Evolutionary conservation across 2,329 filamentous ascomycete species (phyloP).

Genomic region (Byssoonygena ceratinophila): DNA sequence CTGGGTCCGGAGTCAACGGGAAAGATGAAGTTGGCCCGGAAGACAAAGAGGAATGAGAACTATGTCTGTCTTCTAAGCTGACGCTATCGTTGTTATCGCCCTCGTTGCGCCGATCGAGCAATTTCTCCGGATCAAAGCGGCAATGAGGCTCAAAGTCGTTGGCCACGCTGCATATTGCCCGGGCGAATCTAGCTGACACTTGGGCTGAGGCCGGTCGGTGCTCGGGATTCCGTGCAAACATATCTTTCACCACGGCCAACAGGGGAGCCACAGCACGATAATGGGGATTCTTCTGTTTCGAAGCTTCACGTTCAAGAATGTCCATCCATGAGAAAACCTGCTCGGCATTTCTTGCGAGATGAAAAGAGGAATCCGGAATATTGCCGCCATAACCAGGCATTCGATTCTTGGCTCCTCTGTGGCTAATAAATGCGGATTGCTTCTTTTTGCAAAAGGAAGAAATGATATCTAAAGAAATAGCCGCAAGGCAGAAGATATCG

Average conservation of each 20-base stretch:
- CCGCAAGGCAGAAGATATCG: slow-evolving; percentile 51
- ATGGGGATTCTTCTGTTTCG: slow-evolving; percentile 32
- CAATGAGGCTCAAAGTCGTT: slow-evolving; percentile 9
- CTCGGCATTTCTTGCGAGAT: slow-evolving; percentile 41
- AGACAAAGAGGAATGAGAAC: slow-evolving; percentile 6
- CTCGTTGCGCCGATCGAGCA: not conserved
- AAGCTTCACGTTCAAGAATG: slow-evolving; percentile 39
- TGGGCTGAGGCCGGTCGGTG: slow-evolving; percentile 26
- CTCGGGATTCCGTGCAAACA: slow-evolving; percentile 29
- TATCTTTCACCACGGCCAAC: slow-evolving; percentile 29
- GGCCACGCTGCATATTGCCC: slow-evolving; percentile 18
- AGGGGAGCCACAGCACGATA: slow-evolving; percentile 33
- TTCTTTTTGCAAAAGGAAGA: slow-evolving; percentile 50
- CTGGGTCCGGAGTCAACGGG: not conserved
- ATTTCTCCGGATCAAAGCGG: slow-evolving; percentile 1
- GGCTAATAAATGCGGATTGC: slow-evolving; percentile 45
- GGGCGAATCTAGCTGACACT: slow-evolving; percentile 23
- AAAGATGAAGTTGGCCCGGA: not conserved
- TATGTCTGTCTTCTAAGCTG: not conserved
- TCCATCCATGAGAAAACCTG: slow-evolving; percentile 49
- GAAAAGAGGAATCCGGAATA: slow-evolving; percentile 48
- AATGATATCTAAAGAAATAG: slow-evolving; percentile 49
- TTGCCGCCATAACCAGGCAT: slow-evolving; percentile 37
- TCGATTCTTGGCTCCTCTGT: slow-evolving; percentile 41
- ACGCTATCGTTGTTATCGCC: not conserved